These are phyloP conservation scores for Excoecaria cochinchinensis DNA, from an alignment of 345 rosid genomes.

Conservation along the genomic window DNA sequence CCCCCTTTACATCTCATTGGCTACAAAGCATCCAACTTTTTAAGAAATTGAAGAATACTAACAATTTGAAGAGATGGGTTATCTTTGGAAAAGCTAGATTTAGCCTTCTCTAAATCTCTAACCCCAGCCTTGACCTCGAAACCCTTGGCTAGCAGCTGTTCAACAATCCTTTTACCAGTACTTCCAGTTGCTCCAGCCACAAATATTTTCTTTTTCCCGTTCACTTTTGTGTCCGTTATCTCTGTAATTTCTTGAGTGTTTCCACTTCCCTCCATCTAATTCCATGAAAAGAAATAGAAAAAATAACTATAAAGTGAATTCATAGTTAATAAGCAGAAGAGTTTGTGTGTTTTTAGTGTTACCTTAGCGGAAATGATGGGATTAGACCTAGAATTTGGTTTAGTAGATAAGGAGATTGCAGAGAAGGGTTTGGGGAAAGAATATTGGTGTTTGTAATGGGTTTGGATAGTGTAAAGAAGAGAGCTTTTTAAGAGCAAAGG, in stretches of 20 bases:
- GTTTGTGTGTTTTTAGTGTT: conserved; percentile 4
- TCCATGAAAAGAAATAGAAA: not conserved
- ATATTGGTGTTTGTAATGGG: not conserved
- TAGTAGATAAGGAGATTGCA: not conserved
- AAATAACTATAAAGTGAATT: not conserved
- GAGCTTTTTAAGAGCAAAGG: conserved; percentile 38
- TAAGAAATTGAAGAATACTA: conserved; percentile 21
- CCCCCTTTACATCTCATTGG: not conserved
- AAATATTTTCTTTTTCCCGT: conserved; percentile 52
- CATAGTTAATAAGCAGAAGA: not conserved
- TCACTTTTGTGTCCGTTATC: conserved; percentile 16
- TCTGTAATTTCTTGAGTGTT: conserved; percentile 38
- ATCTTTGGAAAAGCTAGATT: conserved; percentile 45
- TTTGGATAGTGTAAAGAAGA: conserved; percentile 12
- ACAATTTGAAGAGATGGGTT: conserved; percentile 75
- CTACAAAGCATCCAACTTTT: not conserved
- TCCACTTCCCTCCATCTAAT: conserved; percentile 61
- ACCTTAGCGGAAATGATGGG: conserved; percentile 26
- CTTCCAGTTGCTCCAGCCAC: conserved; percentile 93
- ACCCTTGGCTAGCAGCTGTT: conserved; percentile 78
- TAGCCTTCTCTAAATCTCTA: conserved; percentile 73
- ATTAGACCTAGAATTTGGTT: not conserved
- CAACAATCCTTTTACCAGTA: conserved; percentile 78
- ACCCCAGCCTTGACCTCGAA: conserved; percentile 85
- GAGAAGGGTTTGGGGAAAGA: not conserved